Base-by-base conservation (phyloP, 2,329 filamentous ascomycete genomes). In the Hymenoscyphus linearis region DNA sequence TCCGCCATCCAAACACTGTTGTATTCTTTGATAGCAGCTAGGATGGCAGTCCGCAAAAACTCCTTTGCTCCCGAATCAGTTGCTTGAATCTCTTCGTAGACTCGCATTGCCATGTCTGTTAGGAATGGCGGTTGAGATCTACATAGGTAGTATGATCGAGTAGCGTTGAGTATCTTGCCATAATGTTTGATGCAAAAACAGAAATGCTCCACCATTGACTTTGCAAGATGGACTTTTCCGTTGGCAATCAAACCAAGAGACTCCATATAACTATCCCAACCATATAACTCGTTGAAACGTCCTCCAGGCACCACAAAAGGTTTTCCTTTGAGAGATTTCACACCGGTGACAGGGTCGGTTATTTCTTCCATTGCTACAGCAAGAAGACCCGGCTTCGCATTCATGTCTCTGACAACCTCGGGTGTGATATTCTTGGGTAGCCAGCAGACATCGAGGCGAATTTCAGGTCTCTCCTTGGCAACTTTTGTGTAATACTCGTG, bases 231-330 rank as follows among this genome's bases (percentile, higher is more conserved):
- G 25, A 91, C 86, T 62, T 90, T 87, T 72, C 95, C 90, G 72
- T 93, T 91, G 68, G 91, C 85, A 62, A 98, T 79, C 62, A 99
- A 82, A 18, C 95, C 95, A 2, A 98, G 80, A 4, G 93, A 95
- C 74, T 93, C 91, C 92, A 99, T 98, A 79, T 98, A 99, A 74
- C 92, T 97, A 76, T 99, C 95, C 95, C 95, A 99, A 54, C 93
- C 93, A 73, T 99, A 99, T 25, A 99, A 78, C 75, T 99, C 95
- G 76, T 99, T 99, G 85, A 99, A 99, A 34, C 95, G 86, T 26
- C 95, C 95, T 62, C 95, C 95, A 0, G 95, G 95, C 2, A 99
- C 95, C n/a, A 98, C 92, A 69, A 98, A 99, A 0, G 95, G 93
- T 62, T 96, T 81, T 2, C 95, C 95, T 37, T 82, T 82, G 47